These are phyloP conservation scores for Eustoma russellianum DNA, from an alignment of 257 asterid genomes.

Conservation along the genomic window DNA sequence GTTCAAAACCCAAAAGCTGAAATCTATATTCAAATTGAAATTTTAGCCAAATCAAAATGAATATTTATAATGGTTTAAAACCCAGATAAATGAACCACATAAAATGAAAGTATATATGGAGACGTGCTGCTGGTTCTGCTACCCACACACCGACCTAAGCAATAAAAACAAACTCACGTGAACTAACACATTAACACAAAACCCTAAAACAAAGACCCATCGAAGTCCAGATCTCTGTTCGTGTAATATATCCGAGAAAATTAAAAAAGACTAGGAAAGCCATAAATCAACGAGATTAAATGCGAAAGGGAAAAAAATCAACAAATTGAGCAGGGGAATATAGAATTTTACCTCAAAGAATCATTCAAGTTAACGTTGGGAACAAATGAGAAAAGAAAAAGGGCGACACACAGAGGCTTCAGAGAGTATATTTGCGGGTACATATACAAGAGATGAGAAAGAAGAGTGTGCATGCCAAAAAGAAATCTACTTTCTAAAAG, in stretches of 20 bases:
- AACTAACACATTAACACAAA: not conserved
- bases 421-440: conserved; percentile 22
- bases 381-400: conserved; percentile 14
- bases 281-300: not conserved
- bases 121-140: not conserved
- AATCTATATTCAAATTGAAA: too few species aligned
- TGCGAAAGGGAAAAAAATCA: too few species aligned
- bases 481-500: conserved; percentile 5
- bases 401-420: conserved; percentile 15
- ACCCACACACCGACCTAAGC: too few species aligned
- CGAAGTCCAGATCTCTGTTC: not conserved
- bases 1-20: too few species aligned
- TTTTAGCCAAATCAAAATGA: too few species aligned
- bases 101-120: not conserved
- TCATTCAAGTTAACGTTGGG: conserved; percentile 15
- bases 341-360: conserved; percentile 12
- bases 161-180: not conserved
- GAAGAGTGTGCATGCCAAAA: conserved; percentile 39
- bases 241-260: not conserved
- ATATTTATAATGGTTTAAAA: too few species aligned
- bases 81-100: not conserved
- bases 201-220: not conserved
- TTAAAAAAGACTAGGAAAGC: not conserved
- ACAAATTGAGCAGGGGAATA: not conserved
- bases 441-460: conserved; percentile 26